These are phyloP conservation scores for Dalechampia spathulata DNA, from an alignment of 441 rosid genomes.

Conservation along the genomic window DNA sequence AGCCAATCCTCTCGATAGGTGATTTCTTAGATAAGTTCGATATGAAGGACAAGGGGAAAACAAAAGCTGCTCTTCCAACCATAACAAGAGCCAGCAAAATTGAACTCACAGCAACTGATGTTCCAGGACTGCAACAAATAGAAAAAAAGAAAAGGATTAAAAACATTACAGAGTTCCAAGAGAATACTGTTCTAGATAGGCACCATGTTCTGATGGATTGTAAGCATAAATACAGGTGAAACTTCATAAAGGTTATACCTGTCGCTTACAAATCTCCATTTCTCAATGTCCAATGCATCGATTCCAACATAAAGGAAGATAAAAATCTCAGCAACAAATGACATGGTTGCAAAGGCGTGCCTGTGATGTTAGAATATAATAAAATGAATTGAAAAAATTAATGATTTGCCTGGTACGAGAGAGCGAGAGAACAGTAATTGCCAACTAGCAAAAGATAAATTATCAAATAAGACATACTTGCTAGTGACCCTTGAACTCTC, in stretches of 20 bases:
- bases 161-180: slow-evolving; percentile 1
- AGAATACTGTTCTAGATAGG: not conserved
- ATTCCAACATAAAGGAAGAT: slow-evolving; percentile 82
- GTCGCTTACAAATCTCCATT: slow-evolving; percentile 69
- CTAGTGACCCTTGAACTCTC: slow-evolving; percentile 93
- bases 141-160: slow-evolving; percentile 7
- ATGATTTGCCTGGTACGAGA: not conserved
- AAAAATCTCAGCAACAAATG: slow-evolving; percentile 73
- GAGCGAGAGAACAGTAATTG: not conserved
- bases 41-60: slow-evolving; percentile 79
- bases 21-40: slow-evolving; percentile 71
- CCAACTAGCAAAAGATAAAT: not conserved
- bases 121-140: slow-evolving; percentile 63
- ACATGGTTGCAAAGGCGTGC: slow-evolving; percentile 79
- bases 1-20: slow-evolving; percentile 45
- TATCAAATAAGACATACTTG: slow-evolving; percentile 44
- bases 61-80: slow-evolving; percentile 92
- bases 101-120: slow-evolving; percentile 76
- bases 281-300: slow-evolving; percentile 90
- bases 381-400: slow-evolving; percentile 5
- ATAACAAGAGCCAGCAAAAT: slow-evolving; percentile 59
- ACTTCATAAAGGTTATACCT: slow-evolving; percentile 33
- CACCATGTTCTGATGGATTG: not conserved
- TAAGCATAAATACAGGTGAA: not conserved
- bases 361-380: too few species aligned